phyloP scores from a whole-genome alignment of 2,329 filamentous ascomycete genomes.

The Penicillium sp. region DNA sequence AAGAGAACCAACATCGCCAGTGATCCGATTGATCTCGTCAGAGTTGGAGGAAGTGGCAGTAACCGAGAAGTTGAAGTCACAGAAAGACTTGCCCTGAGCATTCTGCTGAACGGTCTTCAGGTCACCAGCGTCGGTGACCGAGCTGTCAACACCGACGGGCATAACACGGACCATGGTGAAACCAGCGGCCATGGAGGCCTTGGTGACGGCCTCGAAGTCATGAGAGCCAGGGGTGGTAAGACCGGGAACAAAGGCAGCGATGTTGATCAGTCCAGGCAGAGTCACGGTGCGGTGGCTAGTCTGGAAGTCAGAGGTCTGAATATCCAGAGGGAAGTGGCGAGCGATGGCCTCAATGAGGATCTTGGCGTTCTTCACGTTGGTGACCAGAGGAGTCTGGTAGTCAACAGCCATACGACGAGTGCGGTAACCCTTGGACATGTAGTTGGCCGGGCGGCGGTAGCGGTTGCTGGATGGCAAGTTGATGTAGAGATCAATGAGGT shows the following conservation, averaged over 20 bases:
- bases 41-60: constrained; percentile 72
- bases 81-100: constrained; percentile 66
- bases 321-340: constrained; percentile 80
- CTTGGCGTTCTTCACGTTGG: constrained; percentile 99
- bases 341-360: constrained; percentile 92
- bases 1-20: constrained; percentile 73
- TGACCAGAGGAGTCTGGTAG: constrained; percentile 94
- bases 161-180: constrained; percentile 81
- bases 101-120: constrained; percentile 72
- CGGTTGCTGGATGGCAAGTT: constrained; percentile 98
- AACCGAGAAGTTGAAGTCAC: constrained; percentile 80
- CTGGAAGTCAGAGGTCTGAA: constrained; percentile 85
- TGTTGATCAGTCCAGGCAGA: constrained; percentile 74
- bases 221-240: constrained; percentile 64
- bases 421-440: constrained; percentile 97
- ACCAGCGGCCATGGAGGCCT: constrained; percentile 71
- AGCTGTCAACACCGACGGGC: constrained; percentile 71
- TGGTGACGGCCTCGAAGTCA: constrained; percentile 70
- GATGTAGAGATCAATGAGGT: constrained; percentile 98
- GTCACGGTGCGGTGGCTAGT: constrained; percentile 78
- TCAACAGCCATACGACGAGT: constrained; percentile 98
- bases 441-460: constrained; percentile 93
- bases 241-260: constrained; percentile 77
- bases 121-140: constrained; percentile 71
- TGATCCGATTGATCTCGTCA: constrained; percentile 71